Conservation (phyloP, 2,329 filamentous ascomycete genomes). For the Raffaelea deltoideospora region DNA sequence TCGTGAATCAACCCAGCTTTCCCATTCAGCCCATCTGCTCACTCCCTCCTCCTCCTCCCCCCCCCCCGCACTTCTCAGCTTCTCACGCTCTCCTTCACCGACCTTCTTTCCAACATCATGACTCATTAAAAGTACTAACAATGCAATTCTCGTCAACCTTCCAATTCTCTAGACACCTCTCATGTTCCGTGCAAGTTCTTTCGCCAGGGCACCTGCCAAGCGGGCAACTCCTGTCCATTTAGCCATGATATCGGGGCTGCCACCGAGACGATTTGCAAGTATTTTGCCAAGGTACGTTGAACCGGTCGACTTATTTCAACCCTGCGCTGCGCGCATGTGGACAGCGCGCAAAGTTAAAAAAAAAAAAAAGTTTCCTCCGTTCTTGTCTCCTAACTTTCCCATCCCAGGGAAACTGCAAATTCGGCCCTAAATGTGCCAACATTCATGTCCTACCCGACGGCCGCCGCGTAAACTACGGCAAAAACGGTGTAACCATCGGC, state of each 20-base stretch:
- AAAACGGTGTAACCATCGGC: constrained; percentile 51
- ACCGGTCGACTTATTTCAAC: too few relatives aligned
- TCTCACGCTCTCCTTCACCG: not conserved
- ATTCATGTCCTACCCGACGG: constrained; percentile 92
- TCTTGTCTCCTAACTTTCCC: not conserved
- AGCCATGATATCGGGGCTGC: constrained; percentile 80
- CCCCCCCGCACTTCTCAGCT: not conserved
- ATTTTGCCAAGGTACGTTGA: constrained; percentile 78
- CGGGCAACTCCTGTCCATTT: constrained; percentile 89
- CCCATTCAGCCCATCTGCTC: too few relatives aligned
- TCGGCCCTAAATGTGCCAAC: constrained; percentile 93
- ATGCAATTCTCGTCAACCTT: not conserved
- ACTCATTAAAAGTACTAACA: not conserved
- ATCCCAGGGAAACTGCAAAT: constrained; percentile 95
- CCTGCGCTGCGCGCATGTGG: not conserved
- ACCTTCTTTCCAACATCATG: not conserved
- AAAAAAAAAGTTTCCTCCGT: not conserved
- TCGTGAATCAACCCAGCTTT: too few relatives aligned
- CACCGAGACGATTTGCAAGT: constrained; percentile 88
- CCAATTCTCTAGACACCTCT: constrained; percentile 54
- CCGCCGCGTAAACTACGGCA: constrained; percentile 70
- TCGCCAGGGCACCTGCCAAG: constrained; percentile 88
- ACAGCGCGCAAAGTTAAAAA: not conserved
- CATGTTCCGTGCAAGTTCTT: constrained; percentile 99
- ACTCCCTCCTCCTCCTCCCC: not conserved